phyloP scores from a whole-genome alignment of 805 yeast species.

The Metschnikowia cubensis region DNA sequence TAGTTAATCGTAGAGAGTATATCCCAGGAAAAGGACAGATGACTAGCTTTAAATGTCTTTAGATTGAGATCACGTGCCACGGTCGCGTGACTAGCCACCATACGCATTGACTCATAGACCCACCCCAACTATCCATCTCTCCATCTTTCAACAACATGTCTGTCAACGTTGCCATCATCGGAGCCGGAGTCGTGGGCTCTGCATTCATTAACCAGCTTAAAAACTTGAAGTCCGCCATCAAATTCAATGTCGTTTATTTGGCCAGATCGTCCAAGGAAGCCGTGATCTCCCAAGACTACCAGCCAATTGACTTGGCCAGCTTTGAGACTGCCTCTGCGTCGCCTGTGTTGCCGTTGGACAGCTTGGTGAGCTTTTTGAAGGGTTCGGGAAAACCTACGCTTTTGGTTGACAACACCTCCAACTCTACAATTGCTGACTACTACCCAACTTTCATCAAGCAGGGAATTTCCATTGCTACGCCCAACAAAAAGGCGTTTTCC shows the following conservation, averaged over 20 bases:
- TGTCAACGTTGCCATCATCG: conserved; percentile 46
- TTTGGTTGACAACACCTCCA: conserved; percentile 92
- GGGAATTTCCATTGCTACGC: conserved; percentile 94
- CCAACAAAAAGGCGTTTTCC: conserved; percentile 96
- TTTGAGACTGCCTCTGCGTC: conserved; percentile 50
- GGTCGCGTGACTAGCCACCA: neutral
- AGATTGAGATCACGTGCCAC: neutral
- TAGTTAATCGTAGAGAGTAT: too few relatives aligned
- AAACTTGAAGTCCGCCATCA: conserved; percentile 53
- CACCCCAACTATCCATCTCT: neutral
- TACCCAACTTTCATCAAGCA: conserved; percentile 70
- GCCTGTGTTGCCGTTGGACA: conserved; percentile 51
- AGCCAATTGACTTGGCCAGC: conserved; percentile 59
- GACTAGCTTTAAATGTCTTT: too few relatives aligned
- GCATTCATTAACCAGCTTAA: conserved; percentile 82
- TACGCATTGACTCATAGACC: neutral
- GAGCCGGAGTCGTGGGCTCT: conserved; percentile 94
- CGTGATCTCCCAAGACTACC: conserved; percentile 61
- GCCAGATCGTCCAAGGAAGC: conserved; percentile 70
- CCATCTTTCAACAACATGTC: conserved; percentile 20
- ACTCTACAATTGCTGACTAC: conserved; percentile 65
- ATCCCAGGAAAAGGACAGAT: too few relatives aligned
- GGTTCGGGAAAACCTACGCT: conserved; percentile 72
- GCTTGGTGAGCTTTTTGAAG: conserved; percentile 58
- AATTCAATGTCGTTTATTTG: conserved; percentile 73